Evolutionary conservation across 2,329 filamentous ascomycete genomes (phyloP).

Genomic region (Cladophialophora carrionii): DNA sequence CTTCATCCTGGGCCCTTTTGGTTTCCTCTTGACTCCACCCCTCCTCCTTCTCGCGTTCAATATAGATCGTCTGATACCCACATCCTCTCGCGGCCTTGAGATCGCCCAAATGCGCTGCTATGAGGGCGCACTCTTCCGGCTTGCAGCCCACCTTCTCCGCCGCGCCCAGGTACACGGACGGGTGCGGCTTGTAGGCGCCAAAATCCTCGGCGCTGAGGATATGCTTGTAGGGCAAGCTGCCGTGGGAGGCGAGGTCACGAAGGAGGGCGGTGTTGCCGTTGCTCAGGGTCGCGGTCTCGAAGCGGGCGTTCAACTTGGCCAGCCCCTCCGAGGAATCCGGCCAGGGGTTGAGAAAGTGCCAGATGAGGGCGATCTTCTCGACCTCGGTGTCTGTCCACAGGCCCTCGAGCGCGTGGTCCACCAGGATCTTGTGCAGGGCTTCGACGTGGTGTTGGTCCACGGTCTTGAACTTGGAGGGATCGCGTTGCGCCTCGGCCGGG

Average conservation of each 20-base stretch:
- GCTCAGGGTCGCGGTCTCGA: slow-evolving; percentile 68
- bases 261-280: slow-evolving; percentile 75
- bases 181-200: slow-evolving; percentile 72
- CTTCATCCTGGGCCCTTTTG: slow-evolving; percentile 57
- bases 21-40: slow-evolving; percentile 58
- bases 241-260: slow-evolving; percentile 63
- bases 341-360: slow-evolving; percentile 76
- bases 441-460: slow-evolving; percentile 73
- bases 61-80: slow-evolving; percentile 73
- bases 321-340: slow-evolving; percentile 63
- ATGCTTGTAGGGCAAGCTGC: slow-evolving; percentile 63
- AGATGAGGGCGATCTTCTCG: slow-evolving; percentile 65
- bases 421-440: slow-evolving; percentile 63
- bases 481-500: slow-evolving; percentile 39
- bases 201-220: slow-evolving; percentile 72
- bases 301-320: slow-evolving; percentile 57
- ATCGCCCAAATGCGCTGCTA: slow-evolving; percentile 74
- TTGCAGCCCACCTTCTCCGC: slow-evolving; percentile 60
- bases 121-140: slow-evolving; percentile 70
- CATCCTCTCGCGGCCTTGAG: slow-evolving; percentile 65
- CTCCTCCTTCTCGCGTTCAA: slow-evolving; percentile 71
- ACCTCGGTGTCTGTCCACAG: slow-evolving; percentile 67
- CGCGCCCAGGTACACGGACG: slow-evolving; percentile 68
- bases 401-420: slow-evolving; percentile 58
- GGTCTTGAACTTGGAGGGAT: slow-evolving; percentile 60